Evolutionary conservation across 768 basidiomycete genomes (phyloP), one percentile per base, ranked within the genome.

Genomic region (Crepidotus variabilis): DNA sequence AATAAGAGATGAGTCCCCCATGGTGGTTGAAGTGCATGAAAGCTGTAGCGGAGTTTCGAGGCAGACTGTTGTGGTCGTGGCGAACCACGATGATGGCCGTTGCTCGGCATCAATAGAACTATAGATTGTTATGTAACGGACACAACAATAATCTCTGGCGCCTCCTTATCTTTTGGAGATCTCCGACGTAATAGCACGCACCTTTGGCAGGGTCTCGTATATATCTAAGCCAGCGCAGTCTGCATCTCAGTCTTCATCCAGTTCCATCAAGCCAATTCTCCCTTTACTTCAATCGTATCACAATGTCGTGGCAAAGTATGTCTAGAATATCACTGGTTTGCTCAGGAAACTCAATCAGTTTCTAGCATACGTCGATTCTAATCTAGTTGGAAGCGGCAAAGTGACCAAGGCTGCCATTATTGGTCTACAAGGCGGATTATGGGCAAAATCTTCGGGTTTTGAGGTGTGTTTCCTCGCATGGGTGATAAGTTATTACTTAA

Each of bases 311-410:
- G 86, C 85, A 88, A 85, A 60, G 87, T 90, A 58, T 24, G 54
- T 55, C 7, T n/a, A 7, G 28, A 34, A 47, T 23, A 18, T 18
- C 9, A 14, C 32, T 22, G 2, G 32, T 43, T 47, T 21, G 47
- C 46, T 34, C 52, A 22, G 24, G 39, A 54, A n/a, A 49, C 50
- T 21, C 13, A 24, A 43, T 47, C 43, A 51, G 33, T 50, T 54
- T 48, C 56, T 63, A 94, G 92, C 79, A 59, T 92, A 92, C 75
- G 88, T 94, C 71, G 90, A 94, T 69, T 76, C 74, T 66, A 85
- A 91, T 70, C 84, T 95, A 55, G 70, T 95, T 63, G 89, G 83
- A 34, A 85, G 74, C 59, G 84, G 83, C 61, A 90, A 84, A 72
- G 74, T 96, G 66, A n/a, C 74, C 22, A 80, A 81, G 64, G 94